Base-by-base conservation (phyloP, 108 stramenopile species). In the Cyclotella choctawhatcheeana region DNA sequence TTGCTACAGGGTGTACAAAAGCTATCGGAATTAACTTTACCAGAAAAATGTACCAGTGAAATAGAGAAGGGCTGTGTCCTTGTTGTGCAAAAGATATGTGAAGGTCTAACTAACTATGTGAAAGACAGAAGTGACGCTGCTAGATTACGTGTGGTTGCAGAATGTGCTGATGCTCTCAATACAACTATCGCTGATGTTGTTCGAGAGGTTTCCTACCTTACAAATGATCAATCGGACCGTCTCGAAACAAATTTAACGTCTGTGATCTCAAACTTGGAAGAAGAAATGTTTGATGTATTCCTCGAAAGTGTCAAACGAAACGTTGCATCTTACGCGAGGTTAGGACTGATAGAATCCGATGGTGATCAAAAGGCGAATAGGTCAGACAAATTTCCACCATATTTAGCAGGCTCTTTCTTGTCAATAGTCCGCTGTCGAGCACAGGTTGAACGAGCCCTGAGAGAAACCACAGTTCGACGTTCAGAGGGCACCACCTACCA, bases 61-160 rank as follows among this genome's bases (percentile, higher is more conserved):
- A 84, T 95, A 13, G 93, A 95, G 48, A 92, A 91, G 73, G 91
- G 93, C 6, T 92, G 91, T 58, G 82, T 91, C 52, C 76, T 92
- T 32, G 93, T 92, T 12, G 82, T 89, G 44, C 84, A 86, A 35
- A 89, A 87, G 30, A 91, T 91, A 34, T 95, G 93, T 66, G 93
- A 95, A 65, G 93, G 93, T 22, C 69, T 95, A 21, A 86, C 88
- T 24, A 86, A 76, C 25, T 95, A 95, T 59, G 91, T 95, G 18
- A 76, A 90, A 40, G 93, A 95, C 47, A 79, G 91, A 33, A 91
- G 90, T 30, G 93, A 92, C 71, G 74, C 84, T 10, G 89, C 91
- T 37, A 77, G 93, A 35, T 79, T 95, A n/a, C 87, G 87, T 31
- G 93, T 91, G 30, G 91, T 95, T 10, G 88, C 91, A 10, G 93